These are phyloP conservation scores for Mangifera indica DNA, from an alignment of 345 rosid genomes.

Conservation along the genomic window DNA sequence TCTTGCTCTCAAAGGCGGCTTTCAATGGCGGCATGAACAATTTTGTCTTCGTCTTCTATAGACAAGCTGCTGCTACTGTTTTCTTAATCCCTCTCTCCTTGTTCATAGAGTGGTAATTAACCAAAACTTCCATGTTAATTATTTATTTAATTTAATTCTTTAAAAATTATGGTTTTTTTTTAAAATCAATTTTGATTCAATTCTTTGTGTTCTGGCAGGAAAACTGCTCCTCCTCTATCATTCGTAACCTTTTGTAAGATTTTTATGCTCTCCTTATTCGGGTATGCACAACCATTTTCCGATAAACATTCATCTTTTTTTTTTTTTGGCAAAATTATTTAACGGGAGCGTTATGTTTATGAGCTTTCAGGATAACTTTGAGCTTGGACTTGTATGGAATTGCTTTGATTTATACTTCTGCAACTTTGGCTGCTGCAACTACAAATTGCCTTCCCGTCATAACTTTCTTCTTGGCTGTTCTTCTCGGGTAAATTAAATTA, in stretches of 20 bases:
- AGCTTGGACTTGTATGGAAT: constrained; percentile 65
- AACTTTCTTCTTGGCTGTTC: constrained; percentile 82
- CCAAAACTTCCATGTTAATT: too few species aligned
- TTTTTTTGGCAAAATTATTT: too few species aligned
- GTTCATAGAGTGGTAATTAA: constrained; percentile 61
- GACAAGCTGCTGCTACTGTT: constrained; percentile 77
- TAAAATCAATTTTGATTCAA: neutral
- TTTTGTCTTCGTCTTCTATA: constrained; percentile 73
- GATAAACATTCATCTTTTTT: too few species aligned
- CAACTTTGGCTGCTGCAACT: constrained; percentile 83
- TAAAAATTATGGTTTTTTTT: too few species aligned
- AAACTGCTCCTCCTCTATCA: constrained; percentile 64
- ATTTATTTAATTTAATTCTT: neutral
- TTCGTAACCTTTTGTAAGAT: constrained; percentile 72
- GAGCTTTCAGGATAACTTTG: constrained; percentile 50
- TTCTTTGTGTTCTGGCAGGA: constrained; percentile 38
- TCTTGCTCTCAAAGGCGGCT: constrained; percentile 87
- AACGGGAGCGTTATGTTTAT: too few species aligned
- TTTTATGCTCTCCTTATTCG: constrained; percentile 64
- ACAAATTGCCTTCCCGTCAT: constrained; percentile 79
- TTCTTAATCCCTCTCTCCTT: constrained; percentile 71
- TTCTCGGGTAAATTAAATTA: constrained; percentile 47
- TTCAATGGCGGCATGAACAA: constrained; percentile 87
- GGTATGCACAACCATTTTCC: constrained; percentile 39
- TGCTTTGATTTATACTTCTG: constrained; percentile 75